Percentiles rank a stretch among this genome's conserved stretches.
These are phyloP conservation scores for Myriosclerotinia curreyana DNA, from an alignment of 2,329 filamentous ascomycete species.

Conservation along the genomic window DNA sequence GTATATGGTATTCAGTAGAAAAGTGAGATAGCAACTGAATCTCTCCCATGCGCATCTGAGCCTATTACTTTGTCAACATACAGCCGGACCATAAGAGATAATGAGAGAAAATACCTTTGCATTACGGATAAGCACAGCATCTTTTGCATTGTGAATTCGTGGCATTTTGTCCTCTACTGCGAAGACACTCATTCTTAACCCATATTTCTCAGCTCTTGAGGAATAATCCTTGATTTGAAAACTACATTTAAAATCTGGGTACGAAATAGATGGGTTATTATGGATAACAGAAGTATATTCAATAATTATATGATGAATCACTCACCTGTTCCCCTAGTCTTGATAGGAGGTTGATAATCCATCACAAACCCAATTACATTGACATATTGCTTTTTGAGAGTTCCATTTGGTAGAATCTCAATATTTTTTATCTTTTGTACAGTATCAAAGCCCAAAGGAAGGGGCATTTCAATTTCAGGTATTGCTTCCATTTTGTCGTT, in stretches of 20 bases:
- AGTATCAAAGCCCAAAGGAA: slow-evolving; percentile 46
- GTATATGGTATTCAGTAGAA: slow-evolving; percentile 47
- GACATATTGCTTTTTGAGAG: slow-evolving; percentile 38
- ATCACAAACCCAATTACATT: slow-evolving; percentile 69
- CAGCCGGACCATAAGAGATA: slow-evolving; percentile 17
- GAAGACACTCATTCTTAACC: slow-evolving; percentile 58
- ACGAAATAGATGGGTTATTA: background rate
- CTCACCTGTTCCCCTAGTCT: slow-evolving; percentile 53
- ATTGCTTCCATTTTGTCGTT: background rate
- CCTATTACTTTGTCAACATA: slow-evolving; percentile 36
- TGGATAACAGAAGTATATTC: background rate
- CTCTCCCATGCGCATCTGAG: slow-evolving; percentile 42
- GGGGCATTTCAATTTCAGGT: slow-evolving; percentile 12
- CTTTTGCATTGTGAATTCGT: slow-evolving; percentile 47
- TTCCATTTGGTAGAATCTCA: slow-evolving; percentile 5
- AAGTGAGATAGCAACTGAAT: slow-evolving; percentile 48
- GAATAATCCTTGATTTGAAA: slow-evolving; percentile 61
- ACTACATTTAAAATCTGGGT: slow-evolving; percentile 57
- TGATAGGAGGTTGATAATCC: slow-evolving; percentile 55
- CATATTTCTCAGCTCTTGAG: slow-evolving; percentile 42
- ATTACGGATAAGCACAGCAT: slow-evolving; percentile 62
- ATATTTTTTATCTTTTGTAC: slow-evolving; percentile 42
- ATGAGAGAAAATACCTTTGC: slow-evolving; percentile 43
- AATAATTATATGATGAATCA: background rate
- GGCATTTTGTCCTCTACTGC: slow-evolving; percentile 50